phyloP scores from a whole-genome alignment of 257 asterid genomes.

The Gentiana straminea region DNA sequence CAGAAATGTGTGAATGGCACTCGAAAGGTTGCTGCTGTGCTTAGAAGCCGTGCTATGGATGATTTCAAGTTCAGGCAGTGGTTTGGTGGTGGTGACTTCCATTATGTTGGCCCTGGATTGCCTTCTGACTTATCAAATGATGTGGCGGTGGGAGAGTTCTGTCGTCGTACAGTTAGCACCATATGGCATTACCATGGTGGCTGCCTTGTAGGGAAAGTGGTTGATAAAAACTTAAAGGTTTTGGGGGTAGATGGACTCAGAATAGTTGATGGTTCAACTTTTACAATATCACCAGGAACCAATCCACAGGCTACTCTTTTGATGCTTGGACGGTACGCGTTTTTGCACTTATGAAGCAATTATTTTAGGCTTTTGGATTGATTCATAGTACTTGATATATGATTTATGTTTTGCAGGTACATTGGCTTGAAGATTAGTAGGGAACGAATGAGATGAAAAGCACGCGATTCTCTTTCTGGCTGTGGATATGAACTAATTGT shows the following conservation, averaged over 20 bases:
- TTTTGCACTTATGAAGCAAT: background rate
- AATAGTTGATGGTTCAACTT: constrained; percentile 68
- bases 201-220: constrained; percentile 71
- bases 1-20: constrained; percentile 63
- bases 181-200: constrained; percentile 99
- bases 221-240: constrained; percentile 47
- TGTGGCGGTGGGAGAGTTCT: constrained; percentile 52
- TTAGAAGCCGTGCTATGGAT: constrained; percentile 51
- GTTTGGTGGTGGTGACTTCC: constrained; percentile 57
- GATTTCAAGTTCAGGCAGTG: constrained; percentile 43
- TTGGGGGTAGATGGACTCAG: constrained; percentile 52
- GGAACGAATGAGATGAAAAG: constrained; percentile 36
- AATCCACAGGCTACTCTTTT: constrained; percentile 91
- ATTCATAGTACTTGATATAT: background rate
- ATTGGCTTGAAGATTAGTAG: constrained; percentile 48
- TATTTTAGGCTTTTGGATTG: background rate
- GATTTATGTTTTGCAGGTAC: constrained; percentile 30
- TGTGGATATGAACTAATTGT: background rate
- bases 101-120: constrained; percentile 58
- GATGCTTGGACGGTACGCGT: constrained; percentile 68
- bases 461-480: background rate
- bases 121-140: constrained; percentile 47
- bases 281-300: constrained; percentile 75
- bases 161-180: constrained; percentile 68
- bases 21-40: constrained; percentile 42